Evolutionary conservation across 2,329 filamentous ascomycete species (phyloP), one percentile per base, ranked within the genome.

Genomic region (Mollisia scopiformis): DNA sequence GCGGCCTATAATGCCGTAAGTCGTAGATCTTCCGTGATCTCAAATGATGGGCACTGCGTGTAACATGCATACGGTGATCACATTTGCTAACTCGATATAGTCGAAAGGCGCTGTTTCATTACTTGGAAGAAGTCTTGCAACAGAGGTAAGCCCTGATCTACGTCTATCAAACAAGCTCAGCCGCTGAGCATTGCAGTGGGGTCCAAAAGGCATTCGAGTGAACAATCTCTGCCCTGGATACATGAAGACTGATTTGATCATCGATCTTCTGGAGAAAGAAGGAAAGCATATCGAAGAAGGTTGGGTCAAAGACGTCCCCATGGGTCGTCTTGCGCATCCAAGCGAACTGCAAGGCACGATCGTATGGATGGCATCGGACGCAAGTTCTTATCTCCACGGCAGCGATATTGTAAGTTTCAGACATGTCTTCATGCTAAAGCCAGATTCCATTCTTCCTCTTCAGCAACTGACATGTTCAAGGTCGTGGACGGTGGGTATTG

Each of bases 161-260:
- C 16, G 27, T 30, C 21, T n/a, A 25, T 37, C 10, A n/a, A 55
- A 59, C 27, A 28, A 47, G 1, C 23, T 47, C 31, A 39, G 23
- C 31, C 19, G 49, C 54, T 58, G 4, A 63, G n/a, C 11, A 33
- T 33, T 33, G n/a, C 39, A 88, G 75, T 88, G 85, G 85, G 86
- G 84, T 21, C 75, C 79, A 19, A 77, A 86, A 71, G 84, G 82
- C 27, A 89, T 90, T 57, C 79, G 87, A 8, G 82, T 90, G 62
- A 90, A 89, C 72, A 88, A 84, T 1, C 78, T 90, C 49, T 88
- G 84, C 49, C 86, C 87, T 0, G 87, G 87, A 67, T 81, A 82
- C 60, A 81, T 82, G 62, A 69, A 71, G 37, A 75, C 74, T 1
- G 69, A 75, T 27, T 62, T 75, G 14, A 73, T 75, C 30, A 71